Conservation (phyloP, 2,329 filamentous ascomycete genomes). For the Fusarium hostae region DNA sequence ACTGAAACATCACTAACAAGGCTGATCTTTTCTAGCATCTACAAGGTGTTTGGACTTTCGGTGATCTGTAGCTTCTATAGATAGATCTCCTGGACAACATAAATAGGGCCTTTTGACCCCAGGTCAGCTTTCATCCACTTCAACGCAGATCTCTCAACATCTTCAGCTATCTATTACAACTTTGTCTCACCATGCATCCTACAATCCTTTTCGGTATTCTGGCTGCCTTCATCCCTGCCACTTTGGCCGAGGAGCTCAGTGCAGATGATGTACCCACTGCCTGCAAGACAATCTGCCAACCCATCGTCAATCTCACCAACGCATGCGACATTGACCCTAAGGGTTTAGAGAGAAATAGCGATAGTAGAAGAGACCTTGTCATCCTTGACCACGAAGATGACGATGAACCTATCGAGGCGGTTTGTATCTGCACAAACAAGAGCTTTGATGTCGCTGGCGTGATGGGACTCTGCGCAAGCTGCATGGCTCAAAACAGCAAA, state of each 20-base stretch:
- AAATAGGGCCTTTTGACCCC: not conserved
- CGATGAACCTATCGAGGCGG: not conserved
- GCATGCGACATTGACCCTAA: conserved; percentile 12
- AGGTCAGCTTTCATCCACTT: not conserved
- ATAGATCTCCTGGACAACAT: not conserved
- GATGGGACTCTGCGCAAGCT: not conserved
- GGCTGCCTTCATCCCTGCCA: rapidly evolving
- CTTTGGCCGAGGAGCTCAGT: not conserved
- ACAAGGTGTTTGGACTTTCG: not conserved
- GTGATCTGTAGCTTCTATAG: not conserved
- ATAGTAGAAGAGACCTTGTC: not conserved
- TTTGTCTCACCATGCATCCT: not conserved
- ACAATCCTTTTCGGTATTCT: not conserved
- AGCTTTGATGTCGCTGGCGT: not conserved
- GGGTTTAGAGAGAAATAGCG: too few relatives aligned
- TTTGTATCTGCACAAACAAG: not conserved
- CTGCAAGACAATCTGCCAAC: conserved; percentile 10
- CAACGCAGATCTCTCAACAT: not conserved
- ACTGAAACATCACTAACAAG: not conserved
- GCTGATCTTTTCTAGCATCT: not conserved
- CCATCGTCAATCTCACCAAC: conserved; percentile 5
- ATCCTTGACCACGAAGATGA: not conserved
- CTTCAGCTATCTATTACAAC: not conserved
- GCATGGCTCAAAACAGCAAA: not conserved
- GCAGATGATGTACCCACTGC: not conserved